A percentile compares a stretch with the other conserved stretches of the same genome.
Conservation (phyloP, 176 grass and related monocot species). For the Oryza glumipatula region DNA sequence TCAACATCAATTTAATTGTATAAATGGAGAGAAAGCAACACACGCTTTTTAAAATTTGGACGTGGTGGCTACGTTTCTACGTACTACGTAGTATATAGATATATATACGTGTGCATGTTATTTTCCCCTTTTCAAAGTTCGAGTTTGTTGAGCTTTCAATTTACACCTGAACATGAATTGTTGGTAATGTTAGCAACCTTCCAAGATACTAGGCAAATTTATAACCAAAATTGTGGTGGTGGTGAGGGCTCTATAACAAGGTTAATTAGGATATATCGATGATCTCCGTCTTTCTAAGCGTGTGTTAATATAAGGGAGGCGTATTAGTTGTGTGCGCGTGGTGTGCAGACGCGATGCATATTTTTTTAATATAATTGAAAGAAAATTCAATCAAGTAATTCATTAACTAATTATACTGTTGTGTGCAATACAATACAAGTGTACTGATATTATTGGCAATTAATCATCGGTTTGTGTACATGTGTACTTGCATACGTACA, state of each 20-base stretch:
- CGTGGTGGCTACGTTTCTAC: constrained; percentile 24
- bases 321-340: too few relatives aligned
- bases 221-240: not conserved
- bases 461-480: not conserved
- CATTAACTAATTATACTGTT: too few relatives aligned
- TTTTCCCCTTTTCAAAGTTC: not conserved
- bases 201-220: too few relatives aligned
- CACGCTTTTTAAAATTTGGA: constrained; percentile 8
- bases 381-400: too few relatives aligned
- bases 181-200: not conserved
- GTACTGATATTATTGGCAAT: not conserved
- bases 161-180: not conserved
- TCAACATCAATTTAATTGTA: not conserved
- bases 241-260: too few relatives aligned
- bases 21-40: constrained; percentile 33
- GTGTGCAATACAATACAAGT: not conserved
- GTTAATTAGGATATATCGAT: too few relatives aligned
- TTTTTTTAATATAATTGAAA: not conserved
- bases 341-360: too few relatives aligned
- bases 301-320: too few relatives aligned
- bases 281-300: too few relatives aligned
- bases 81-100: not conserved
- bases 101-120: not conserved
- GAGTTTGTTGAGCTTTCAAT: not conserved
- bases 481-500: not conserved